These are phyloP conservation scores for Gynandropsis gynandra DNA, from an alignment of 345 rosid genomes.

Conservation along the genomic window DNA sequence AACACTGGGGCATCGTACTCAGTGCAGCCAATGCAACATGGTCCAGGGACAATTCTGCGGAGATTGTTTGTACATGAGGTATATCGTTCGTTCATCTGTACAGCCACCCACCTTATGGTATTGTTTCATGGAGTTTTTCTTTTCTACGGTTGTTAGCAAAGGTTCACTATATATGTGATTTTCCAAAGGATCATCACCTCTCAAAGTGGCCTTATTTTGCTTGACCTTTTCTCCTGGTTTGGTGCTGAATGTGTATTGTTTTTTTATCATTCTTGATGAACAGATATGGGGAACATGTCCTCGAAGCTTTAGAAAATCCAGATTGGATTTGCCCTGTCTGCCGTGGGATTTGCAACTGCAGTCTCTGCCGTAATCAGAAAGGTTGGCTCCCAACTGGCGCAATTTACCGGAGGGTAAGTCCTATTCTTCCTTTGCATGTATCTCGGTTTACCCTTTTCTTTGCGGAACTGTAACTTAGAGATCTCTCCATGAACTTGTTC, in stretches of 20 bases:
- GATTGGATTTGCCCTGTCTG: constrained; percentile 81
- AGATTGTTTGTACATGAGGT: constrained; percentile 96
- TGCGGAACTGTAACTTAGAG: constrained; percentile 5
- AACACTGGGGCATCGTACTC: constrained; percentile 79
- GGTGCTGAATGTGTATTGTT: too few relatives aligned
- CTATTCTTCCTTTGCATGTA: not conserved
- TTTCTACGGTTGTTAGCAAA: not conserved
- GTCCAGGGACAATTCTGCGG: constrained; percentile 91
- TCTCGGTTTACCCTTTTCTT: constrained; percentile 5
- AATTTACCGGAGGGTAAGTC: constrained; percentile 60
- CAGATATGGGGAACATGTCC: constrained; percentile 93
- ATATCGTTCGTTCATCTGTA: too few relatives aligned
- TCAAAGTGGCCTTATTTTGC: too few relatives aligned
- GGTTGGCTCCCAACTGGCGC: constrained; percentile 81
- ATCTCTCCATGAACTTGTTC: constrained; percentile 14
- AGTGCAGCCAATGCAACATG: constrained; percentile 52
- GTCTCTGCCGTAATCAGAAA: constrained; percentile 68
- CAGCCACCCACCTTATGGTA: not conserved
- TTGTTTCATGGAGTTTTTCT: too few relatives aligned
- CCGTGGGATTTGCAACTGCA: constrained; percentile 92
- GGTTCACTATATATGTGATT: too few relatives aligned
- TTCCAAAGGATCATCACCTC: too few relatives aligned
- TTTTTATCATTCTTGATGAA: too few relatives aligned
- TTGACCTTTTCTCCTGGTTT: constrained; percentile 4
- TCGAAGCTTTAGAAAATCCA: constrained; percentile 74